phyloP scores from a whole-genome alignment of 2,329 filamentous ascomycete genomes.

The Ceratocystis cacaofunesta region DNA sequence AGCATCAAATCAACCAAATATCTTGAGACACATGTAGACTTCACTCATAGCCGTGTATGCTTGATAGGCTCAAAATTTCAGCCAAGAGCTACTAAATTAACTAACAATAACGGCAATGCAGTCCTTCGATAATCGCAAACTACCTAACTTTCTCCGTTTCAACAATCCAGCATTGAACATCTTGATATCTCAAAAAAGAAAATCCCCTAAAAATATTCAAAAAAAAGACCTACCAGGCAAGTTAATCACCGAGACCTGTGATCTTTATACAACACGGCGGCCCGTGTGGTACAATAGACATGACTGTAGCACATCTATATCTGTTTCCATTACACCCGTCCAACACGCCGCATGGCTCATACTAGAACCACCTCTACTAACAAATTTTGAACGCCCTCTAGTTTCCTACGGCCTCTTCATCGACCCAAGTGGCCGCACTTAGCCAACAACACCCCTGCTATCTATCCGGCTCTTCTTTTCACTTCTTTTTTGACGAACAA shows the following conservation, averaged over 20 bases:
- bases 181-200: too few relatives aligned
- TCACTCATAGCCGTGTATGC: background rate
- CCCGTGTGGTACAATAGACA: background rate
- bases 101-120: too few relatives aligned
- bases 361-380: background rate
- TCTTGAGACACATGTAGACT: background rate
- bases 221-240: too few relatives aligned
- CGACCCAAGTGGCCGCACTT: background rate
- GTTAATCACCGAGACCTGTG: too few relatives aligned
- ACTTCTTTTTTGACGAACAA: background rate
- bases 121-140: too few relatives aligned
- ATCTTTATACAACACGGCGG: too few relatives aligned
- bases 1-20: background rate
- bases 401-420: background rate
- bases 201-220: too few relatives aligned
- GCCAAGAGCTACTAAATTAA: too few relatives aligned
- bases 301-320: background rate
- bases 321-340: background rate
- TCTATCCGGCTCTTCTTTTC: background rate
- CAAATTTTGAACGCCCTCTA: background rate
- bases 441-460: background rate
- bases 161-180: too few relatives aligned
- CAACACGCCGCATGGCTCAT: background rate
- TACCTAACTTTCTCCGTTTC: too few relatives aligned
- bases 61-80: too few relatives aligned